Conservation (phyloP, 2,329 filamentous ascomycete genomes). For the Phyllosticta citrichinensis region DNA sequence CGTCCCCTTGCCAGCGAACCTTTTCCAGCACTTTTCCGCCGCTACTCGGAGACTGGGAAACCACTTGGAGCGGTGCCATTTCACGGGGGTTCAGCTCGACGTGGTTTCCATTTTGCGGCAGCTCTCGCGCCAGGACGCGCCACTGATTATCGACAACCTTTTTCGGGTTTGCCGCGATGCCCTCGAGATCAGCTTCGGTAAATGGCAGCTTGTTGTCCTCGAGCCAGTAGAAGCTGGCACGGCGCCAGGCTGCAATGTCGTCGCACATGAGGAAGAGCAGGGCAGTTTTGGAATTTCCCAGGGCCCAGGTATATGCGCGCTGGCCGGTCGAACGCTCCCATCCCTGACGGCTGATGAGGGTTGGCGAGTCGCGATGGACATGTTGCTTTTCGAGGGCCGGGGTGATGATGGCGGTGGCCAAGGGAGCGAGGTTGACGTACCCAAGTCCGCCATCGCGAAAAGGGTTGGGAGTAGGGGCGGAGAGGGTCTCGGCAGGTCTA, state of each 20-base stretch:
- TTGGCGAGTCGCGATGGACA: constrained; percentile 27
- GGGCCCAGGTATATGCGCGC: constrained; percentile 31
- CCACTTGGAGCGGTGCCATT: constrained; percentile 25
- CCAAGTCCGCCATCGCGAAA: constrained; percentile 20
- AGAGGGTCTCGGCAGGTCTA: constrained; percentile 2
- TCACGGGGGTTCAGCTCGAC: constrained; percentile 28
- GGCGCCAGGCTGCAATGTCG: constrained; percentile 29
- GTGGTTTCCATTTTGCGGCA: constrained; percentile 27
- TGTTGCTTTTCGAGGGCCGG: constrained; percentile 24
- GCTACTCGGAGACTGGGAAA: constrained; percentile 16
- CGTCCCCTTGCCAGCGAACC: constrained; percentile 25
- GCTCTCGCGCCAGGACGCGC: constrained; percentile 30
- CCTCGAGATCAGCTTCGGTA: constrained; percentile 25
- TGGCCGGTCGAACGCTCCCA: constrained; percentile 25
- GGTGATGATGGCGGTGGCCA: constrained; percentile 28
- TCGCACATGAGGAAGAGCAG: constrained; percentile 30
- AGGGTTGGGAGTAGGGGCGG: constrained; percentile 22
- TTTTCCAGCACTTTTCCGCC: constrained; percentile 25
- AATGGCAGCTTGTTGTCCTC: constrained; percentile 29
- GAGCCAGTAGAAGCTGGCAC: constrained; percentile 26
- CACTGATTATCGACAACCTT: constrained; percentile 31
- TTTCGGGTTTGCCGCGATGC: constrained; percentile 28
- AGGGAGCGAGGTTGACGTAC: constrained; percentile 17
- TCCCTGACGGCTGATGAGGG: constrained; percentile 23
- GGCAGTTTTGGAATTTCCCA: constrained; percentile 28